Conservation (phyloP, 192 early-diverging fungal genomes). For the Coemansia sp. region DNA sequence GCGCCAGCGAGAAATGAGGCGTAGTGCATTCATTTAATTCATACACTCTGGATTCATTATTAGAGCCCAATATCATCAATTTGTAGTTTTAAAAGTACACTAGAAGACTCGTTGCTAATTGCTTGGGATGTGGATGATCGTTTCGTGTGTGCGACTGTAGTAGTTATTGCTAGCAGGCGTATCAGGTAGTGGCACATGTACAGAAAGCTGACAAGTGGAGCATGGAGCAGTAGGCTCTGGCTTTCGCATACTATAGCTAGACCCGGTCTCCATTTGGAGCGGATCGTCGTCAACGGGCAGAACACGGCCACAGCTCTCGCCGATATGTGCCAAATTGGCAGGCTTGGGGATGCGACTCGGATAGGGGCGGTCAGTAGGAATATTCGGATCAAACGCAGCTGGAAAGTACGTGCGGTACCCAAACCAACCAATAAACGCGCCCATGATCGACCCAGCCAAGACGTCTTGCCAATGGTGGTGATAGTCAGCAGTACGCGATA, state of each 20-base stretch:
- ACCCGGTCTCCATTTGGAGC: constrained; percentile 23
- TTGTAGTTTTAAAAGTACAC: constrained; percentile 7
- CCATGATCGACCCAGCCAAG: constrained; percentile 58
- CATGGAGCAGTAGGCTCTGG: background rate
- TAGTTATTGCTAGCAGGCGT: background rate
- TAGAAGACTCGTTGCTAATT: background rate
- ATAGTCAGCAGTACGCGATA: constrained; percentile 66
- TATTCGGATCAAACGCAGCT: constrained; percentile 25
- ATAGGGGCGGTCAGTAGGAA: constrained; percentile 48
- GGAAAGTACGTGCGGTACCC: constrained; percentile 51
- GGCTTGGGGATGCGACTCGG: constrained; percentile 44
- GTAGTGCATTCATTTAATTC: background rate
- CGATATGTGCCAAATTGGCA: background rate
- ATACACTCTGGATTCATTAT: background rate
- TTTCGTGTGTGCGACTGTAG: background rate
- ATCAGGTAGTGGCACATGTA: background rate
- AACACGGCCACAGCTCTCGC: constrained; percentile 7
- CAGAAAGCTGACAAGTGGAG: background rate
- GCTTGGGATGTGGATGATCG: background rate
- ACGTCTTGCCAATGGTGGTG: constrained; percentile 70
- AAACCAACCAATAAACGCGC: constrained; percentile 42
- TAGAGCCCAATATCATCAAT: background rate
- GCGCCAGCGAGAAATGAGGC: background rate
- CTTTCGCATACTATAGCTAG: background rate
- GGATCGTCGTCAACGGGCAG: constrained; percentile 47